Evolutionary conservation across 495 filamentous ascomycete genomes (phyloP), one percentile per base, ranked within the genome.

Genomic region (Penicillium mononematosum): DNA sequence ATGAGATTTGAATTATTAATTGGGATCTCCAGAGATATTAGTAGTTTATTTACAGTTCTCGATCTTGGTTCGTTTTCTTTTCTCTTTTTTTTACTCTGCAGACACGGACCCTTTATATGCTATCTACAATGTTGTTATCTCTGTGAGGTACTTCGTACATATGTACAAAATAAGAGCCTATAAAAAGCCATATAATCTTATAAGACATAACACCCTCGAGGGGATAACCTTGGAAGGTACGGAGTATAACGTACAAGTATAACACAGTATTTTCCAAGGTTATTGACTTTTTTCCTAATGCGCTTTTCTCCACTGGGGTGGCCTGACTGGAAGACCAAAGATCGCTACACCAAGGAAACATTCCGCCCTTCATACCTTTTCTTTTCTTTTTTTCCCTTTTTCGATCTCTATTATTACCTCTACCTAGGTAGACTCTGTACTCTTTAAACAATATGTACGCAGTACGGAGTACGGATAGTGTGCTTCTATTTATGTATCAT

Each of bases 301-400:
- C 36, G 36, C 14, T 29, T 24, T 43, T 17, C 25, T 44, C 50
- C 34, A 52, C 24, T 11, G 27, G 8, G 8, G 39, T 38, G 19
- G 2, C 24, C 46, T 25, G 46, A 52, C 50, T 52, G 38, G 36
- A 4, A 39, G 20, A 38, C 50, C 50, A 42, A 16, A 32, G 11
- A 25, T 17, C 5, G 17, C 12, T 22, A 9, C 0, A n/a, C 53
- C 32, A 46, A 25, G 53, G 53, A 34, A 55, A 41, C 51, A 55
- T 55, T 55, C 53, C 53, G 27, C 44, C 53, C 53, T 55, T 25
- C 53, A 55, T 55, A 38, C 53, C 43, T 22, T 19, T 25, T n/a
- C 27, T 24, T 39, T 25, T 50, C 38, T 38, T 20, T 20, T 20
- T 22, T 22, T n/a, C n/a, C 1, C 12, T 39, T 34, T 36, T 34